Base-by-base conservation (phyloP, 2,329 filamentous ascomycete species). In the Uncinocarpus reesii region DNA sequence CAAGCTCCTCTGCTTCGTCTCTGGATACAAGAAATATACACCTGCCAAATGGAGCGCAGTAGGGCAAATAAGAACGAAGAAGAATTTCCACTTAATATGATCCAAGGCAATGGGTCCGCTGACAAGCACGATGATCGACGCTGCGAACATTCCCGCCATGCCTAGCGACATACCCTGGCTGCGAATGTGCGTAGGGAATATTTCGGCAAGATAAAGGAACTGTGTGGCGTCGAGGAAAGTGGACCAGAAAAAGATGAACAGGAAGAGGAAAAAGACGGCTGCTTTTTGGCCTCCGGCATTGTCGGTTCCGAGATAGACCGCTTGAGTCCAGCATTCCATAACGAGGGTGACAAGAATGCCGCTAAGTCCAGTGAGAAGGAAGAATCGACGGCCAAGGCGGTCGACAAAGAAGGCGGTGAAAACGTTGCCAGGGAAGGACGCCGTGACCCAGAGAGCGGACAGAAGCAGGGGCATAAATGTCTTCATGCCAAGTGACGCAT, bases 201-300 rank as follows among this genome's bases (percentile, higher is more conserved):
- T 70, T 55, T 69, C 65, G 2, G 59, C 54, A 21, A 67, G 56
- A 52, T 69, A 69, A 18, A 68, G 58, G 50, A 67, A 71, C 40
- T 69, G 66, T n/a, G 63, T 68, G 1, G 68, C 67, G 48, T 71
- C 69, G 41, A 71, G 55, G 48, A 63, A 68, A 45, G 62, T 66
- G 40, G 62, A 63, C 62, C 66, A 71, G 54, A 62, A 68, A 45
- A 64, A 52, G 36, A 66, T 64, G 47, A 62, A 66, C 48, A 69
- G 59, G 55, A 65, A 69, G 36, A 67, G 59, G 54, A 69, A 68
- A 51, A 69, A 67, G 0, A 70, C 60, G 2, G 62, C 65, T 1
- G 63, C 66, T 20, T 59, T 58, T 18, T 64, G 58, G 4, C 63
- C 67, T 2, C 62, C 56, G 3, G 47, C 53, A 47, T 68, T 67